Conservation (phyloP, 106 monocot species). For the Gastrodia elata region DNA sequence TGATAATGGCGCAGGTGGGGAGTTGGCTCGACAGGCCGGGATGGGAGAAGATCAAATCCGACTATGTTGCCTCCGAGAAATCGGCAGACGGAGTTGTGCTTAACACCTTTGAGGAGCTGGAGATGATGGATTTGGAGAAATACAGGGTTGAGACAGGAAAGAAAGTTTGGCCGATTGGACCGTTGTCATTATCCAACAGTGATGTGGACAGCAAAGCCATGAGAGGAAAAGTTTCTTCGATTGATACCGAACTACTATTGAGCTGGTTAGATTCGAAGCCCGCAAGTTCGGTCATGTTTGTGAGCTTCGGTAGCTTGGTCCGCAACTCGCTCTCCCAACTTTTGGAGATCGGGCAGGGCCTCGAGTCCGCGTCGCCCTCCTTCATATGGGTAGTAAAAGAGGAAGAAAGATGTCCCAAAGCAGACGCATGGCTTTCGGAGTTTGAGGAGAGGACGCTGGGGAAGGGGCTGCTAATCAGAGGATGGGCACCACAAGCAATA, state of each 20-base stretch:
- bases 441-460: background rate
- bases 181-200: constrained; percentile 34
- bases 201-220: constrained; percentile 1
- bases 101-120: constrained; percentile 56
- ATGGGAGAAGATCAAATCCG: background rate
- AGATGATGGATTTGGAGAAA: constrained; percentile 18
- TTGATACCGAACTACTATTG: background rate
- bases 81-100: constrained; percentile 37
- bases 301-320: background rate
- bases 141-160: constrained; percentile 28
- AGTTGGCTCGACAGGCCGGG: constrained; percentile 6
- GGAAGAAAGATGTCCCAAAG: background rate
- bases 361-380: background rate
- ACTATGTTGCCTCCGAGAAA: constrained; percentile 7
- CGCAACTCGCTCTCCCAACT: background rate
- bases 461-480: background rate
- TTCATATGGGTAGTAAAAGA: constrained; percentile 4
- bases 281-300: background rate
- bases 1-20: constrained; percentile 20
- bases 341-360: background rate
- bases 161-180: constrained; percentile 54
- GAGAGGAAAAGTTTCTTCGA: constrained; percentile 7
- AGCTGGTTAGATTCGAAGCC: background rate
- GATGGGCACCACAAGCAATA: background rate
- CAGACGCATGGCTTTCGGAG: background rate